These are phyloP conservation scores for Pythium myriotylum DNA, from an alignment of 352 stramenopile genomes.

Conservation along the genomic window DNA sequence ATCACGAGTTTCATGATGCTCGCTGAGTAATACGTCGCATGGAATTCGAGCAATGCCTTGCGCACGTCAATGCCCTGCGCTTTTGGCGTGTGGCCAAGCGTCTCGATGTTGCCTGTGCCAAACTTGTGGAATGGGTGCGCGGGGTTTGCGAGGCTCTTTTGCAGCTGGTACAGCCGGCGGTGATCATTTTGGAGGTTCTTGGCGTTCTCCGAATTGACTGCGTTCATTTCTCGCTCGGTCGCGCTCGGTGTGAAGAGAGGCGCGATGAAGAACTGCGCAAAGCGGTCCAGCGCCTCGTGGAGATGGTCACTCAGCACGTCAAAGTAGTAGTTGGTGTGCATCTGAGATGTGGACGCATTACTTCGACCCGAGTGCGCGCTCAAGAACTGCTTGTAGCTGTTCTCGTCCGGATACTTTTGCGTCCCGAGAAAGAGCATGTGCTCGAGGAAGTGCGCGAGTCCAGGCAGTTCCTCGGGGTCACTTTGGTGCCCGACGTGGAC, in stretches of 20 bases:
- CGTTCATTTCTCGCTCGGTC: slow-evolving; percentile 94
- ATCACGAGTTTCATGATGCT: slow-evolving; percentile 91
- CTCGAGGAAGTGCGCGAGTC: slow-evolving; percentile 93
- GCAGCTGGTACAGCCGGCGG: slow-evolving; percentile 80
- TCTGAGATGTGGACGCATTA: slow-evolving; percentile 96
- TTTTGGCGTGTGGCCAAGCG: slow-evolving; percentile 51
- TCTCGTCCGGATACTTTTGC: slow-evolving; percentile 95
- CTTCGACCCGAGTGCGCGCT: slow-evolving; percentile 91
- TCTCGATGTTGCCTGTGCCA: slow-evolving; percentile 89
- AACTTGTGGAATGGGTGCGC: slow-evolving; percentile 90
- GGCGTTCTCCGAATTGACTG: slow-evolving; percentile 96
- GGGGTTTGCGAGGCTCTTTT: slow-evolving; percentile 71
- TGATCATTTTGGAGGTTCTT: slow-evolving; percentile 97
- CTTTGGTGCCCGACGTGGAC: slow-evolving; percentile 94
- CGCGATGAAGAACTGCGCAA: slow-evolving; percentile 97
- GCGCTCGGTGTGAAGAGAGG: slow-evolving; percentile 91
- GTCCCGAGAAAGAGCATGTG: slow-evolving; percentile 99
- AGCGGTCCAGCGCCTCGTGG: slow-evolving; percentile 91
- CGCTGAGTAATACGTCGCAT: slow-evolving; percentile 91
- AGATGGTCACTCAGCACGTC: slow-evolving; percentile 86
- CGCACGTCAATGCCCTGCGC: slow-evolving; percentile 60
- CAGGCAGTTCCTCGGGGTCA: slow-evolving; percentile 86
- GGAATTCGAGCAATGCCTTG: slow-evolving; percentile 79
- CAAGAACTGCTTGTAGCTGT: slow-evolving; percentile 94
- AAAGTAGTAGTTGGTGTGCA: slow-evolving; percentile 98